phyloP scores from a whole-genome alignment of 805 yeast species.

The Grigorovia yakushimaensis region DNA sequence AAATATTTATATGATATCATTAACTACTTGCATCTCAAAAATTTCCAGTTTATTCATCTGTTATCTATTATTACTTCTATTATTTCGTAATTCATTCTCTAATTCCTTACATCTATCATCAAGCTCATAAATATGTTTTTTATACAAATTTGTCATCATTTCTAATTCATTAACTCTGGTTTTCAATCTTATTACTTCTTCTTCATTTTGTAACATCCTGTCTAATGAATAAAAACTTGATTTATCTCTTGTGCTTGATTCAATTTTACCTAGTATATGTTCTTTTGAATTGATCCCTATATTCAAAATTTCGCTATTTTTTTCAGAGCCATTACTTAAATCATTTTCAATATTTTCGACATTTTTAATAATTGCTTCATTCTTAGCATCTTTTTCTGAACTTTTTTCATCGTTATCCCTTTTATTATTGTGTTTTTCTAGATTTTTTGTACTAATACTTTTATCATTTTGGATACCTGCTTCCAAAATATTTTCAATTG shows the following conservation, averaged over 20 bases:
- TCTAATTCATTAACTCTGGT: constrained; percentile 84
- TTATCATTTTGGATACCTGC: background rate
- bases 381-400: too few relatives aligned
- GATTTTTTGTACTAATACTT: background rate
- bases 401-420: too few relatives aligned
- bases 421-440: too few relatives aligned
- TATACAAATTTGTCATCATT: constrained; percentile 78
- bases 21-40: too few relatives aligned
- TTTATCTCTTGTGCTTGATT: background rate
- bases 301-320: background rate
- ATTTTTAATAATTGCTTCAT: background rate
- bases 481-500: background rate
- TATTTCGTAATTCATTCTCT: constrained; percentile 9
- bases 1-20: too few relatives aligned
- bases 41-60: too few relatives aligned
- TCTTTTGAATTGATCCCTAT: background rate
- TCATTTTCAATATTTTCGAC: too few relatives aligned
- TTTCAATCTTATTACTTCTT: constrained; percentile 38
- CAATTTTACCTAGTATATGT: too few relatives aligned
- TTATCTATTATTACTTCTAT: background rate
- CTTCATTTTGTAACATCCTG: constrained; percentile 18
- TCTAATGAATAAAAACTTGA: constrained; percentile 1
- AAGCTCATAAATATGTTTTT: constrained; percentile 71
- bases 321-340: background rate
- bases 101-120: constrained; percentile 35